A percentile compares a stretch with the other conserved stretches of the same genome.
Evolutionary conservation across 305 asterid species (phyloP).

Genomic region (Fraxinus latifolia): DNA sequence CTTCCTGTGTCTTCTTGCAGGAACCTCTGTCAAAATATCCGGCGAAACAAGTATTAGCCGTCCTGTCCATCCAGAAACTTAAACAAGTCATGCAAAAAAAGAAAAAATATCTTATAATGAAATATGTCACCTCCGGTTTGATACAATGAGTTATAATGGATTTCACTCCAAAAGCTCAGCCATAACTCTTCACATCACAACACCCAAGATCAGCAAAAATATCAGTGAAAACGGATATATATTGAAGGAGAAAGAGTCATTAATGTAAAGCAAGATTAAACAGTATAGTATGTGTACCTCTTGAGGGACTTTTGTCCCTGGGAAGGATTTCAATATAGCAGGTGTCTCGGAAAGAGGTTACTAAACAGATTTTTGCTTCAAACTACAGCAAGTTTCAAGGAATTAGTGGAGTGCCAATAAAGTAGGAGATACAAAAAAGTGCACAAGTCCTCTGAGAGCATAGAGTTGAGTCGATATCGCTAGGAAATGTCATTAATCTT

Average conservation of each 20-base stretch:
- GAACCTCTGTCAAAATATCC: slow-evolving; percentile 58
- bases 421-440: neutral
- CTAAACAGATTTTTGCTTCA: slow-evolving; percentile 74
- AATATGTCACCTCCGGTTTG: slow-evolving; percentile 65
- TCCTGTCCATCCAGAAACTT: neutral
- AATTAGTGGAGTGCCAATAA: neutral
- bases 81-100: neutral
- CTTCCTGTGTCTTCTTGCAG: slow-evolving; percentile 55
- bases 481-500: neutral
- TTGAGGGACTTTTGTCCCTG: slow-evolving; percentile 48
- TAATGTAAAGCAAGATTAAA: neutral
- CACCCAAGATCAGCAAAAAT: neutral
- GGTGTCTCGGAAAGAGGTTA: slow-evolving; percentile 84
- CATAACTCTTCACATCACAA: slow-evolving; percentile 54
- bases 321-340: slow-evolving; percentile 89
- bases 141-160: slow-evolving; percentile 81
- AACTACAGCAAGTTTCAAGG: slow-evolving; percentile 45
- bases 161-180: slow-evolving; percentile 99
- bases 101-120: neutral
- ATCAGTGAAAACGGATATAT: neutral
- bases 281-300: slow-evolving; percentile 43
- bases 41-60: slow-evolving; percentile 7
- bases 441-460: neutral
- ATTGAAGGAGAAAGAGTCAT: neutral
- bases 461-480: neutral